Evolutionary conservation across 768 basidiomycete genomes (phyloP), one percentile per base, ranked within the genome.

Genomic region (Pleurotus eryngii): DNA sequence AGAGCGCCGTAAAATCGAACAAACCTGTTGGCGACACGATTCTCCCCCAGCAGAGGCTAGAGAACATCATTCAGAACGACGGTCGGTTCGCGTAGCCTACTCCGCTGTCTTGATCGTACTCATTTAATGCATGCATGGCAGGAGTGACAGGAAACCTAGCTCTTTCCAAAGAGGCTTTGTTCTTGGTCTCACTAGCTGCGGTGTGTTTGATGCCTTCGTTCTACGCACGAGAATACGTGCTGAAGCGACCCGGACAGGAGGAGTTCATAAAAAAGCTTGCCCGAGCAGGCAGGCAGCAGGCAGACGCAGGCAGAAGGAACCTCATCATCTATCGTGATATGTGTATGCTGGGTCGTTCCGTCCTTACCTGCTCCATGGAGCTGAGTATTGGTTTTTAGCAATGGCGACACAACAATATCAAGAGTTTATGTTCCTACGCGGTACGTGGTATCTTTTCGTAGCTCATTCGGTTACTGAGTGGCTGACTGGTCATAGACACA

Each of bases 211-310:
- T 38, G 12, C 18, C 22, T 51, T 46, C 35, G 45, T 46, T 39
- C 39, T 17, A 46, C 35, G 40, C 30, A 45, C 27, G 46, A 17
- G 48, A 51, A 48, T 57, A 49, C 57, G 47, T 24, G 30, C 8
- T 35, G 30, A 35, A 60, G 45, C 51, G 59, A 55, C 40, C 53
- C 49, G 55, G 46, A 37, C 65, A 95, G 92, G 92, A 95, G 73
- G 89, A 92, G 65, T 94, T 93, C 67, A 81, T 94, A 56, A 89
- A 90, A 69, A 80, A 85, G 49, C 76, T 93, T 65, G 79, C 83
- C 15, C 81, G 83, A 67, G 85, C 86, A 22, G 89, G 86, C 11
- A 83, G 88, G 58, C 78, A 79, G 49, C 82, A 86, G 65, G 89
- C 90, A 8, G 74, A 74, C 58, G 74, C 77, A 15, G 81, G 85